These are phyloP conservation scores for Amphicarpaea edgeworthii DNA, from an alignment of 306 rosid species.

Conservation along the genomic window DNA sequence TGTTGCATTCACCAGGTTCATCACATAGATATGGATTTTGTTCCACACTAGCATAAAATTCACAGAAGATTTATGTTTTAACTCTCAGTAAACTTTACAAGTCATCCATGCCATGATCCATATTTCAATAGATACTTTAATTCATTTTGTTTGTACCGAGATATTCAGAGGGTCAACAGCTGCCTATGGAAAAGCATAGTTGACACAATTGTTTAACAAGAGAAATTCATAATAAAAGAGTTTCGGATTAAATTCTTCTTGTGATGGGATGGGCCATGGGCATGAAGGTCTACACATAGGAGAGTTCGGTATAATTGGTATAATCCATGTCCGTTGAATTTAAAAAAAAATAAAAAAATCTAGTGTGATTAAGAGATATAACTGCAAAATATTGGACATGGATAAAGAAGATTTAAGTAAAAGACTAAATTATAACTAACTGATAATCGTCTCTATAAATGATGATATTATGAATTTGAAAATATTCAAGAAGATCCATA, in stretches of 20 bases:
- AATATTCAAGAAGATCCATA: conserved; percentile 4
- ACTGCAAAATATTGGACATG: too few relatives aligned
- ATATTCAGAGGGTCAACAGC: background rate
- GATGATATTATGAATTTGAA: background rate
- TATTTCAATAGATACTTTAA: background rate
- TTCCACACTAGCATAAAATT: conserved; percentile 45
- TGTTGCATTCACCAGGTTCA: conserved; percentile 34
- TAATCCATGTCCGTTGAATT: background rate
- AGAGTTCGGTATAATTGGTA: background rate
- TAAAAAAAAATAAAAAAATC: background rate
- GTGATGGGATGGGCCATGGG: too few relatives aligned
- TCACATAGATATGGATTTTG: conserved; percentile 53
- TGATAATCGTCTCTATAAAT: background rate
- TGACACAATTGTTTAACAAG: background rate
- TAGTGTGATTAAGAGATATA: background rate
- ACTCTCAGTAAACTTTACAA: background rate
- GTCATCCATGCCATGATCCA: too few relatives aligned
- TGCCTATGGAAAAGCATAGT: background rate
- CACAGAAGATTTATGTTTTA: background rate
- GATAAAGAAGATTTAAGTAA: background rate
- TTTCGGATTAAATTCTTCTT: too few relatives aligned
- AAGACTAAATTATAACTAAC: background rate
- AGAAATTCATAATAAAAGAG: too few relatives aligned
- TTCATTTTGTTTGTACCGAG: background rate
- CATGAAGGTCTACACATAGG: too few relatives aligned